These are phyloP conservation scores for Flaveria trinervia DNA, from an alignment of 129 eudicot species.

Conservation along the genomic window DNA sequence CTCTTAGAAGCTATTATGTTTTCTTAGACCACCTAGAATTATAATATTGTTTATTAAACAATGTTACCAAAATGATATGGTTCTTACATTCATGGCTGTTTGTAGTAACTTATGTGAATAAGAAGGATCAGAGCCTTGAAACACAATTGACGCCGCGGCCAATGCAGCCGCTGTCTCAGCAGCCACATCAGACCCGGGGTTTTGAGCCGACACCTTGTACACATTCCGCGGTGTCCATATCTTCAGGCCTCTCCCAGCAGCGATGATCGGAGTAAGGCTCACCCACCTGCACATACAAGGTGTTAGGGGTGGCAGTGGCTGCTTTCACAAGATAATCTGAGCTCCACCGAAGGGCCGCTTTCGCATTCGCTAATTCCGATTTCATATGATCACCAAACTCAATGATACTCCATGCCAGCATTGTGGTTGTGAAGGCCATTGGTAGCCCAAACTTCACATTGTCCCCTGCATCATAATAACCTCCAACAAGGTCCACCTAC, in stretches of 20 bases:
- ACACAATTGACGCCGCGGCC: constrained; percentile 88
- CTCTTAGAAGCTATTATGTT: too few species aligned
- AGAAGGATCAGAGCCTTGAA: constrained; percentile 75
- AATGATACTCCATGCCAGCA: constrained; percentile 88
- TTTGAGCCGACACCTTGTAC: constrained; percentile 69
- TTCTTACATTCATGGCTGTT: constrained; percentile 63
- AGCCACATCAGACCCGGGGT: constrained; percentile 96
- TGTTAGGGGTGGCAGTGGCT: constrained; percentile 71
- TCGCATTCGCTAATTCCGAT: constrained; percentile 58
- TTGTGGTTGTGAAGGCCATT: constrained; percentile 89
- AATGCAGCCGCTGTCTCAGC: constrained; percentile 97
- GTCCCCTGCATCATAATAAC: constrained; percentile 96
- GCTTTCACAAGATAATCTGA: constrained; percentile 90
- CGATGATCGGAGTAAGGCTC: constrained; percentile 74
- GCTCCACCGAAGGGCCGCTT: constrained; percentile 82
- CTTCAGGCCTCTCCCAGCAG: constrained; percentile 98
- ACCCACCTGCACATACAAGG: constrained; percentile 88
- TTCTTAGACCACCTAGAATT: too few species aligned
- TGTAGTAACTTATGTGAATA: constrained; percentile 63
- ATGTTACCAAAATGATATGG: not conserved
- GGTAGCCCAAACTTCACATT: constrained; percentile 92
- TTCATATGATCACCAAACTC: constrained; percentile 78
- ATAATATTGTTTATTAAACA: not conserved
- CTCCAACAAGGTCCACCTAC: constrained; percentile 89
- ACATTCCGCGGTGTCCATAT: constrained; percentile 87